Evolutionary conservation across 2,329 filamentous ascomycete genomes (phyloP), one percentile per base, ranked within the genome.

Genomic region (Chaetothyriales sp.): DNA sequence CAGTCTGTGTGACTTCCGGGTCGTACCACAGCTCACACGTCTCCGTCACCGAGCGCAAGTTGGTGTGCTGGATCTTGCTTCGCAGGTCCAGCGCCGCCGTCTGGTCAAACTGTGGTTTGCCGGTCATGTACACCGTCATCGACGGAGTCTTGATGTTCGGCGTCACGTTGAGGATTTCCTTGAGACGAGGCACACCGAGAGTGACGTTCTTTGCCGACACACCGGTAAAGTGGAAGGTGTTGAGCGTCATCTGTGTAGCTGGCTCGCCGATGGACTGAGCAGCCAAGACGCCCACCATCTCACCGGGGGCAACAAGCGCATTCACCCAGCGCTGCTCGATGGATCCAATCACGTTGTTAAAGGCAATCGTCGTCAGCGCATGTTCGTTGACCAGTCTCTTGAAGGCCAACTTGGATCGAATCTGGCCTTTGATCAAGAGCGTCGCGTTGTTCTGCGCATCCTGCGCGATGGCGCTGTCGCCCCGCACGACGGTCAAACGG

Each of bases 171-270:
- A 98, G 77, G 81, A 98, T 98, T 73, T 98, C 92, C 78, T 98
- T 98, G 48, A 98, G 80, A 82, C 92, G 90, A 44, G 92, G 92
- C 44, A 98, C 92, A 88, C 92, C 92, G 47, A 98, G 83, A 0
- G 92, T 98, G 51, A 98, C 90, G 77, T 98, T 98, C 83, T 98
- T 98, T 20, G 90, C 95, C 40, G 94, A 95, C 55, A 98, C 89
- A 95, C 92, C 92, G 69, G 92, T 89, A 69, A 98, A 98, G 77
- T 98, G 92, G 85, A 98, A 98, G 20, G 92, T 98, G 73, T 98
- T 98, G 55, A 98, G 74, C 1, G 92, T 98, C 92, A 98, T 98
- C 75, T 98, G 92, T 1, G 92, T 98, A 19, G 92, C 94, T 43
- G 92, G 92, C 70, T 98, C 92, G 73, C 92, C 92, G 66, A 98